Evolutionary conservation across 345 rosid species (phyloP).

Genomic region (Eucalyptus erythrocorys): DNA sequence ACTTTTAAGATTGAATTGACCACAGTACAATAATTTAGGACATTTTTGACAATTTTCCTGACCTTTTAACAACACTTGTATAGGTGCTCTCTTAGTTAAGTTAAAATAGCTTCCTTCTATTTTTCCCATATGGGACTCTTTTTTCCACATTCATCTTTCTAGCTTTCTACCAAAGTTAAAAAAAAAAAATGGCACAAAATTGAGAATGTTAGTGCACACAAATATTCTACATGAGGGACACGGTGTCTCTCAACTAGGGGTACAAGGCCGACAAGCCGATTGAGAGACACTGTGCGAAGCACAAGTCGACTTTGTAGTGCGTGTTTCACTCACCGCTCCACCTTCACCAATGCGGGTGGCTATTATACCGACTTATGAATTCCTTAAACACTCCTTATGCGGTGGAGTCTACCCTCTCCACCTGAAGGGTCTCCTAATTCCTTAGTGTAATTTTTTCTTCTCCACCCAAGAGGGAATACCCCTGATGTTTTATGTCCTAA

Average conservation of each 20-base stretch:
- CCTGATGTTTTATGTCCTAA: too few relatives aligned
- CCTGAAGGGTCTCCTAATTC: too few relatives aligned
- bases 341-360: accelerated
- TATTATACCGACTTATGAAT: too few relatives aligned
- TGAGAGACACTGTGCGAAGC: too few relatives aligned
- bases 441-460: too few relatives aligned
- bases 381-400: too few relatives aligned
- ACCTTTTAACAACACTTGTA: neutral
- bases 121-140: neutral
- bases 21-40: neutral
- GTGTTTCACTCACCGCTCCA: too few relatives aligned
- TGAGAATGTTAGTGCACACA: neutral
- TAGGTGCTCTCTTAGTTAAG: too few relatives aligned
- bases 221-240: neutral
- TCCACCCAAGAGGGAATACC: too few relatives aligned
- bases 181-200: neutral
- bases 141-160: neutral
- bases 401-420: too few relatives aligned
- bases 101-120: neutral
- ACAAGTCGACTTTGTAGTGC: accelerated
- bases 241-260: too few relatives aligned
- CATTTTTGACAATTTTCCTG: neutral
- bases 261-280: accelerated
- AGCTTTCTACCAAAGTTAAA: neutral
- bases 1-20: neutral